Evolutionary conservation across 805 yeast genomes (phyloP).

Genomic region (Candida railenensis): DNA sequence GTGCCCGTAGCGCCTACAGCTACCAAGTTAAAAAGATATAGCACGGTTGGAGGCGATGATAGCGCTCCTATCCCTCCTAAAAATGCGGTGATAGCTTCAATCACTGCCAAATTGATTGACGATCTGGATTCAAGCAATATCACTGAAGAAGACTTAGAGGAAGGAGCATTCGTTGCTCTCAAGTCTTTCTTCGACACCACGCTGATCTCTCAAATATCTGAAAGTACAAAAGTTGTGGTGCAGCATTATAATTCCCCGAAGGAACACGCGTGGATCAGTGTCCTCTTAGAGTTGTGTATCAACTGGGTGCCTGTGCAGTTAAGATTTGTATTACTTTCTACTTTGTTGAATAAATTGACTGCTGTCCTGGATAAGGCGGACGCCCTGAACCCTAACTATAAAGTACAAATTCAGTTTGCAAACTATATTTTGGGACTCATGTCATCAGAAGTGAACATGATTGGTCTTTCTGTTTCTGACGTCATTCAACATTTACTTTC

Average conservation of each 20-base stretch:
- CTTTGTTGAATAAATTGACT: constrained; percentile 33
- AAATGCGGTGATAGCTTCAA: background rate
- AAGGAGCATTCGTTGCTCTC: constrained; percentile 50
- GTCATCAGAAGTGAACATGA: constrained; percentile 77
- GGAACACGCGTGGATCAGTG: constrained; percentile 49
- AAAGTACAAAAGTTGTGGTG: constrained; percentile 54
- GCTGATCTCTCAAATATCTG: constrained; percentile 57
- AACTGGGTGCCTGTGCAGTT: constrained; percentile 80
- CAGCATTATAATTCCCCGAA: constrained; percentile 34
- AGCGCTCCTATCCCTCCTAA: background rate
- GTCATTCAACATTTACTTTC: constrained; percentile 58
- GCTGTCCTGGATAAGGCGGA: constrained; percentile 17
- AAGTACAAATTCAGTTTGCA: constrained; percentile 40
- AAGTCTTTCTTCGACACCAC: constrained; percentile 63
- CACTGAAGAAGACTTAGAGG: constrained; percentile 35
- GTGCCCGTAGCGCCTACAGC: constrained; percentile 10
- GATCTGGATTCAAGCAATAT: background rate
- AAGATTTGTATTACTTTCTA: constrained; percentile 61
- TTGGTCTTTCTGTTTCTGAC: constrained; percentile 85
- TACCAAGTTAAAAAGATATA: background rate
- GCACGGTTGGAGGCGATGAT: constrained; percentile 5
- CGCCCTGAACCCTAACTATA: constrained; percentile 11
- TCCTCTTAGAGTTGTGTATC: constrained; percentile 62
- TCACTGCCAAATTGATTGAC: background rate
- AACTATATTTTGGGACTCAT: constrained; percentile 56